Evolutionary conservation across 208 protist genomes (phyloP).

Genomic region (Tritrichomonas musculus): DNA sequence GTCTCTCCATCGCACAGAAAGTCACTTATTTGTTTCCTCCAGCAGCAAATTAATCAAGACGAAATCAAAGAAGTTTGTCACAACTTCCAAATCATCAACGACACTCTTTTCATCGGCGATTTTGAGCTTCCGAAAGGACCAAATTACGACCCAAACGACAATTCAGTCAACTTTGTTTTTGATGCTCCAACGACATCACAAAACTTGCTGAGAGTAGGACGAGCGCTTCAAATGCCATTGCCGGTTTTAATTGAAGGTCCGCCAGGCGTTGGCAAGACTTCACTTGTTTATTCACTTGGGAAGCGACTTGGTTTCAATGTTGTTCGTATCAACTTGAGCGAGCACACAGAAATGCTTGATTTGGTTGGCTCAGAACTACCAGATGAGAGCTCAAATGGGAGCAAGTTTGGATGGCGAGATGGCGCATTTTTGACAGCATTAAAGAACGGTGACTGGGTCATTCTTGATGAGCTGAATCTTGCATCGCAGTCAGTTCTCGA

Average conservation of each 20-base stretch:
- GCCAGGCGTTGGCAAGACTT: slow-evolving; percentile 85
- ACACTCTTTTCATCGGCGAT: neutral
- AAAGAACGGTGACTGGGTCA: slow-evolving; percentile 88
- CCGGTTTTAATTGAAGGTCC: slow-evolving; percentile 75
- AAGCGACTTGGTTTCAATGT: slow-evolving; percentile 64
- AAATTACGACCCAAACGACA: neutral
- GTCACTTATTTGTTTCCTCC: neutral
- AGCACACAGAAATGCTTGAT: slow-evolving; percentile 99
- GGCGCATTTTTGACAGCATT: slow-evolving; percentile 71
- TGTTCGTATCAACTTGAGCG: slow-evolving; percentile 98
- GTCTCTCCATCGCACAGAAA: neutral
- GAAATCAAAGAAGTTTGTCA: neutral
- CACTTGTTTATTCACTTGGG: slow-evolving; percentile 84
- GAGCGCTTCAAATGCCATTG: slow-evolving; percentile 71
- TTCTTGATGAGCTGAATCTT: slow-evolving; percentile 99
- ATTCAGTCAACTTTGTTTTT: slow-evolving; percentile 59
- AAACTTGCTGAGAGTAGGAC: slow-evolving; percentile 90
- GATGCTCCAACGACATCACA: slow-evolving; percentile 79
- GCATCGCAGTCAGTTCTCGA: slow-evolving; percentile 87
- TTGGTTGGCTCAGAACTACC: slow-evolving; percentile 78
- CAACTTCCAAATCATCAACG: neutral
- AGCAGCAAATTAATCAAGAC: neutral
- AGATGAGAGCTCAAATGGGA: slow-evolving; percentile 52
- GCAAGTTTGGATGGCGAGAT: slow-evolving; percentile 43
- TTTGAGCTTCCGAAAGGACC: neutral